A percentile compares a stretch with the other conserved stretches of the same genome.
Conservation (phyloP, 352 stramenopile species). For the Globisporangium perplexum region DNA sequence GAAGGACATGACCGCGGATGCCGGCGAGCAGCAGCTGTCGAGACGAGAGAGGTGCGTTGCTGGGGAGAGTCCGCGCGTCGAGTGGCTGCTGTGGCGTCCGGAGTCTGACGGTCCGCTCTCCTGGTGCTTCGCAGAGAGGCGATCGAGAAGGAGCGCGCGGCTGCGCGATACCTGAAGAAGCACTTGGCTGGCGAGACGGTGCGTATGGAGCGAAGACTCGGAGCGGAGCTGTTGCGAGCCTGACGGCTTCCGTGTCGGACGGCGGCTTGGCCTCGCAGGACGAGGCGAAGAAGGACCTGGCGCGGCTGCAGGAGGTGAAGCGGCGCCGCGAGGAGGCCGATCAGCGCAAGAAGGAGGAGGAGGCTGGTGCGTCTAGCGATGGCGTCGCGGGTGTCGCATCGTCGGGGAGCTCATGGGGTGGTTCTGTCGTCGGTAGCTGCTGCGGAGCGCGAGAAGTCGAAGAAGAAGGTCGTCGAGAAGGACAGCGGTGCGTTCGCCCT, state of each 20-base stretch:
- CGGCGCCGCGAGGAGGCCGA: conserved; percentile 79
- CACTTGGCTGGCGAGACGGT: conserved; percentile 82
- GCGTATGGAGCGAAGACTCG: not conserved
- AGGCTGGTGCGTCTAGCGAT: conserved; percentile 47
- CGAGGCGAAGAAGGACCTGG: conserved; percentile 83
- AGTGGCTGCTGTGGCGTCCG: not conserved
- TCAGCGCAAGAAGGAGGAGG: conserved; percentile 73
- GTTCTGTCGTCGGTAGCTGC: conserved; percentile 23
- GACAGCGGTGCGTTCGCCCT: conserved; percentile 40
- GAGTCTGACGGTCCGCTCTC: not conserved
- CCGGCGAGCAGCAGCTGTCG: conserved; percentile 66
- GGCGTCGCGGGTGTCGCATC: not conserved
- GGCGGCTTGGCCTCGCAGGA: conserved; percentile 20
- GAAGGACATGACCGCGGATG: conserved; percentile 66
- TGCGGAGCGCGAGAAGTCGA: conserved; percentile 53
- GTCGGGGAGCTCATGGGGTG: conserved; percentile 3
- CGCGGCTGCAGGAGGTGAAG: conserved; percentile 70
- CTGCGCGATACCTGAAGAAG: conserved; percentile 77
- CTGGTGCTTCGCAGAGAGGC: conserved; percentile 42
- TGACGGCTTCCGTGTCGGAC: not conserved
- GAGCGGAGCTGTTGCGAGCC: not conserved
- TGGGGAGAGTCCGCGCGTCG: not conserved
- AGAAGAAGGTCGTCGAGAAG: conserved; percentile 59
- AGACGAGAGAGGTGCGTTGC: conserved; percentile 59
- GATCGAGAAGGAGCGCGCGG: conserved; percentile 77